These are phyloP conservation scores for Tritrichomonas musculus DNA, from an alignment of 208 protist species.

Conservation along the genomic window DNA sequence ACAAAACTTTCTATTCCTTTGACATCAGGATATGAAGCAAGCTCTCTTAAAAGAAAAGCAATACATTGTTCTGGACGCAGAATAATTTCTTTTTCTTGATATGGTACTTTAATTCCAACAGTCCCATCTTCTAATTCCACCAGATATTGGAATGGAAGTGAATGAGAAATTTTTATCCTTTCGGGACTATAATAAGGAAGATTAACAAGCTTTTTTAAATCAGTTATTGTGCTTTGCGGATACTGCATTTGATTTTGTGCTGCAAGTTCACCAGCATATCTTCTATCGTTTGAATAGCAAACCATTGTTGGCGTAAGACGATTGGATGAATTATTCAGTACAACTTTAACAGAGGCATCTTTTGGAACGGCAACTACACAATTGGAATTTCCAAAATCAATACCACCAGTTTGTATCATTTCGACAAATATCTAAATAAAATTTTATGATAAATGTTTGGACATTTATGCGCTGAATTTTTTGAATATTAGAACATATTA, in stretches of 20 bases:
- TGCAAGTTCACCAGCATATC: not conserved
- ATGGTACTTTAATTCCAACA: not conserved
- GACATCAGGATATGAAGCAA: not conserved
- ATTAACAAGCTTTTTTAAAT: not conserved
- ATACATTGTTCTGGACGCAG: constrained; percentile 3
- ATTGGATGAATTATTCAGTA: constrained; percentile 17
- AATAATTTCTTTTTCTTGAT: not conserved
- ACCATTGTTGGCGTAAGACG: not conserved
- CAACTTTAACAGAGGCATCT: not conserved
- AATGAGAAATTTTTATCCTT: not conserved
- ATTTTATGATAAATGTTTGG: not conserved
- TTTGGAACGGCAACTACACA: not conserved
- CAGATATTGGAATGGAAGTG: not conserved
- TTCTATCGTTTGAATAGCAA: not conserved
- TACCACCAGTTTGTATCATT: not conserved
- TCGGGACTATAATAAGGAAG: not conserved
- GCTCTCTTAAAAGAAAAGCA: not conserved
- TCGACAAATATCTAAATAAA: not conserved
- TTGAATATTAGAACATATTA: too few species aligned
- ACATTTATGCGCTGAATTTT: too few species aligned
- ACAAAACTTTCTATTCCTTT: not conserved
- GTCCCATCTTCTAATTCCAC: constrained; percentile 1
- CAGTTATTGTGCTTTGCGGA: not conserved
- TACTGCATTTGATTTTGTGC: not conserved
- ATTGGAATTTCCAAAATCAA: constrained; percentile 1